Base-by-base conservation (phyloP, 1,284 basidiomycete species). In the Apiotrichum domesticum region DNA sequence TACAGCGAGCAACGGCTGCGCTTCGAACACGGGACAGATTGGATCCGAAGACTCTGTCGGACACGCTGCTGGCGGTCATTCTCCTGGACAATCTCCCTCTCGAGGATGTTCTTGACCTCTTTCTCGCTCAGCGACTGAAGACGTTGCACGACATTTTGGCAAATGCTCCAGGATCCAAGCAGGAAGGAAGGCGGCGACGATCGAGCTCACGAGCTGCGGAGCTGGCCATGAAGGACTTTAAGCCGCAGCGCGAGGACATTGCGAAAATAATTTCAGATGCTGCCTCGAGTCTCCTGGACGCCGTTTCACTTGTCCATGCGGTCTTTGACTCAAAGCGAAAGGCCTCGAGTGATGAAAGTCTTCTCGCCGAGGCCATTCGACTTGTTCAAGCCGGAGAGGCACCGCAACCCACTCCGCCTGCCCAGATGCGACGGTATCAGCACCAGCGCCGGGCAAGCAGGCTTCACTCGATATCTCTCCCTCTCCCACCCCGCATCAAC, bases 41-140 rank as follows among this genome's bases (percentile, higher is more conserved):
- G 13, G 67, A 70, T 13, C 44, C 68, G 3, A 67, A 90, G 87
- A 83, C 85, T 58, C 80, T 82, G 0, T 87, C 88, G 61, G 84
- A 88, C 4, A 85, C 85, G 2, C 79, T 93, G 6, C 78, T 93
- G 9, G 85, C 88, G 1, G 81, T 94, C 42, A 86, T 93, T 70
- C 80, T 94, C 10, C 81, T 95, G 21, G 90, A 94, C 69, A 88
- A 87, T 11, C 80, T 86, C 47, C 87, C 89, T 2, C 76, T 92
- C 4, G 71, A 79, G 8, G 88, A 91, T 49, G 85, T 86, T 0
- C 77, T 92, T 37, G 78, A 80, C 5, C 80, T 86, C 7, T 83
- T 88, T 57, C 81, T 94, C 4, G 75, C 79, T 0, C 90, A 93
- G 71, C 82, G 91, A 6, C 80, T 82, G 13, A 85, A 83, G 70